These are phyloP conservation scores for Fraxinus paxiana DNA, from an alignment of 305 asterid species.

Conservation along the genomic window DNA sequence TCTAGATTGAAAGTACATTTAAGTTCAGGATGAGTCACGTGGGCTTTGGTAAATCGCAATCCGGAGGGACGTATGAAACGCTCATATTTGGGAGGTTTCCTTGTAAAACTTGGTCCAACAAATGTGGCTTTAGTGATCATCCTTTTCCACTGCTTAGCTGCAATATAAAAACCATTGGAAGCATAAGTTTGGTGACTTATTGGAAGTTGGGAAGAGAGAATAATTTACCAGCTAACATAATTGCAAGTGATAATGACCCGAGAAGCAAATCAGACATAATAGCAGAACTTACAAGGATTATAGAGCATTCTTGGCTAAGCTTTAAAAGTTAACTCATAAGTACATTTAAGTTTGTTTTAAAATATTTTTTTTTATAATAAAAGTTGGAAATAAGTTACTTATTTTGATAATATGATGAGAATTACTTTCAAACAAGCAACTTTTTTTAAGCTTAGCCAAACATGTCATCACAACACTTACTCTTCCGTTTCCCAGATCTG, in stretches of 20 bases:
- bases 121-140: constrained; percentile 98
- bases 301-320: background rate
- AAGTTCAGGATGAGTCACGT: constrained; percentile 89
- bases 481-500: constrained; percentile 87
- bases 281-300: background rate
- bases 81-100: constrained; percentile 96
- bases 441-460: background rate
- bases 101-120: constrained; percentile 85
- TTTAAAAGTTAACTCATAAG: background rate
- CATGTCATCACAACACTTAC: constrained; percentile 46
- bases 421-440: background rate
- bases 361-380: background rate
- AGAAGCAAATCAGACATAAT: background rate
- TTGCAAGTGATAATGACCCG: background rate
- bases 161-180: constrained; percentile 15
- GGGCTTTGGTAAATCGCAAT: constrained; percentile 85
- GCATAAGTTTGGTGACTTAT: background rate
- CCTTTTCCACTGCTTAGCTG: constrained; percentile 99
- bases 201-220: background rate
- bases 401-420: background rate
- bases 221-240: background rate
- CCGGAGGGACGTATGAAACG: constrained; percentile 90
- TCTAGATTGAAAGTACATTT: constrained; percentile 87
- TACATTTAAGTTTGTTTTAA: background rate
- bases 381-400: background rate